Evolutionary conservation across 2,329 filamentous ascomycete species (phyloP).

Genomic region (Cercospora sesami): DNA sequence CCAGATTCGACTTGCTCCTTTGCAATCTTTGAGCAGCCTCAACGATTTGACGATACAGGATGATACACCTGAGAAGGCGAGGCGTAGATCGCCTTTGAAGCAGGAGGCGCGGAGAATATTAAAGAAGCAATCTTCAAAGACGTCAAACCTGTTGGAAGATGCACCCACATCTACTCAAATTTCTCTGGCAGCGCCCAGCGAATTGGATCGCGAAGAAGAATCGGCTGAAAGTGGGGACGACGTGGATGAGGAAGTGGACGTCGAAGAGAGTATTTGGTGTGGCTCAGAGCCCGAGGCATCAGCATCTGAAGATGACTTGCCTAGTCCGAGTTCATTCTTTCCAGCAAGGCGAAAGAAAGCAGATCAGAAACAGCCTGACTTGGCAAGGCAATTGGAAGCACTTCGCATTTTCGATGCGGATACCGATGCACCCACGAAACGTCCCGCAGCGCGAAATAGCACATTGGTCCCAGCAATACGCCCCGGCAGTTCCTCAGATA

Average conservation of each 20-base stretch:
- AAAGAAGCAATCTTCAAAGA: background rate
- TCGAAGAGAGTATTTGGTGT: conserved; percentile 41
- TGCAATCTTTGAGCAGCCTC: conserved; percentile 18
- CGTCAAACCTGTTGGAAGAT: background rate
- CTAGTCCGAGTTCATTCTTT: conserved; percentile 33
- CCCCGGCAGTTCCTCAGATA: conserved; percentile 30
- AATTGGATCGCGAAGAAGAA: background rate
- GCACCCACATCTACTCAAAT: background rate
- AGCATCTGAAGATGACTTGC: conserved; percentile 33
- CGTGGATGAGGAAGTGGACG: conserved; percentile 27
- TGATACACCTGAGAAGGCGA: conserved; percentile 15
- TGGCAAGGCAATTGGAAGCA: conserved; percentile 22
- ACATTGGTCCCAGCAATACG: background rate
- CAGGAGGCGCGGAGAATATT: conserved; percentile 4
- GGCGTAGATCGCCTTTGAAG: conserved; percentile 8
- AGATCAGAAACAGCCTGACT: conserved; percentile 5
- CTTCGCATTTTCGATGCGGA: conserved; percentile 25
- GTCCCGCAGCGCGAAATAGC: background rate
- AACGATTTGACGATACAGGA: conserved; percentile 13
- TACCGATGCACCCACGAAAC: background rate
- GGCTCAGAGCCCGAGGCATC: conserved; percentile 30
- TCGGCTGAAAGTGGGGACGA: background rate
- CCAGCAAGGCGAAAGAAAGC: conserved; percentile 16
- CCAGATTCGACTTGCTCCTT: conserved; percentile 25
- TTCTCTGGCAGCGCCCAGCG: background rate